Evolutionary conservation across 2,329 filamentous ascomycete species (phyloP), one percentile per base, ranked within the genome.

Genomic region (Fusarium scirpi): DNA sequence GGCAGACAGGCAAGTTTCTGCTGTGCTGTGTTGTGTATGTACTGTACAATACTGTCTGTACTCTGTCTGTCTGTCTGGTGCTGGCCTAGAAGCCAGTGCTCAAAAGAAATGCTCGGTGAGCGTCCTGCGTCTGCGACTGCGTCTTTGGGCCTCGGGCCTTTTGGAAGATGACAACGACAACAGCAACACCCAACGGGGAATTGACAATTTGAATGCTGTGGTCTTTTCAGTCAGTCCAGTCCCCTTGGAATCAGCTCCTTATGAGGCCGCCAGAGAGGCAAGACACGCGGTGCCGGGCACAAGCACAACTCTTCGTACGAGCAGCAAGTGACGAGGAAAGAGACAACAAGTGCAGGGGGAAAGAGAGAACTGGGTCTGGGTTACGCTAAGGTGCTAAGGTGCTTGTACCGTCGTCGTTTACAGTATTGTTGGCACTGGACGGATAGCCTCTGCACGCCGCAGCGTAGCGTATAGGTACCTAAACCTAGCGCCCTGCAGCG

Each of bases 231-330:
- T 65, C 69, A 52, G 59, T 65, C 59, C 34, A 38, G 18, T 38
- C 34, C 18, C 53, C 53, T 69, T 70, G 72, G 73, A 75, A 64
- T 62, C 65, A 71, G 73, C 70, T 74, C 69, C 74, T 76, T 76
- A 76, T 76, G 74, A 76, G 72, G 72, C 73, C 65, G 72, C 60
- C 70, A 62, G 70, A 75, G 64, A 74, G 72, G 74, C 74, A 74
- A 74, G 67, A 73, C 71, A 75, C 54, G 69, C 67, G 67, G 72
- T 70, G 57, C 67, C 57, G 69, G 67, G 67, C 65, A 63, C 65
- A 72, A 73, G 66, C 70, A 68, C 59, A 72, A 67, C 66, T 73
- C 73, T 69, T 65, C 51, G 58, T 48, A 56, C 43, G 69, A 58
- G 69, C 53, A 65, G 58, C 45, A 59, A 65, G 61, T 58, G 62